These are phyloP conservation scores for Claviceps sp. DNA, from an alignment of 2,329 filamentous ascomycete genomes.

Conservation along the genomic window DNA sequence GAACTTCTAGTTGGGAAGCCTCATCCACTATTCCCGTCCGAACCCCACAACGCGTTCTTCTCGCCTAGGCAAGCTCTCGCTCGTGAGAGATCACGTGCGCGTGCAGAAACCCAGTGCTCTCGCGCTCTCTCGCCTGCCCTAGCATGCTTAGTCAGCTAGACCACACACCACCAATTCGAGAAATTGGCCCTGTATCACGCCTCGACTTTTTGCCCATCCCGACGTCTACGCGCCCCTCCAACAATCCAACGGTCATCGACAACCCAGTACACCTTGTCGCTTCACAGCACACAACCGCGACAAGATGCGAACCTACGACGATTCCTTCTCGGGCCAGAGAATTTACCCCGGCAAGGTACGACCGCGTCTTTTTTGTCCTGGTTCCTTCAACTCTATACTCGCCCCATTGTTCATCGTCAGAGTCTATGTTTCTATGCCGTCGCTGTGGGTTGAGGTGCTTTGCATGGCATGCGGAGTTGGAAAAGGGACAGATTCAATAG, in stretches of 20 bases:
- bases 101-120: slow-evolving; percentile 6
- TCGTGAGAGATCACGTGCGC: slow-evolving; percentile 20
- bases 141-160: slow-evolving; percentile 25
- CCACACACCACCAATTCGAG: slow-evolving; percentile 28
- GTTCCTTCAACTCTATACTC: neutral
- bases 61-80: neutral
- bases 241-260: slow-evolving; percentile 26
- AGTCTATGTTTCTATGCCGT: neutral
- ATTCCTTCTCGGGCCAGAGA: slow-evolving; percentile 52
- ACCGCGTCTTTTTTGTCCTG: neutral
- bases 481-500: neutral
- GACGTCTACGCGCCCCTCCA: slow-evolving; percentile 10
- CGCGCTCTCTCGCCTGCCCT: slow-evolving; percentile 21
- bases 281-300: slow-evolving; percentile 24
- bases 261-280: slow-evolving; percentile 27
- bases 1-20: no score
- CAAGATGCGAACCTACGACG: slow-evolving; percentile 56
- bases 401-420: neutral
- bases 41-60: neutral
- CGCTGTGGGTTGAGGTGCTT: neutral
- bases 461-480: neutral
- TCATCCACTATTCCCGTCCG: neutral
- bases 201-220: slow-evolving; percentile 20
- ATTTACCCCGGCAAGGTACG: slow-evolving; percentile 57
- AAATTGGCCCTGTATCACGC: slow-evolving; percentile 23